Evolutionary conservation across 1,284 basidiomycete species (phyloP).

Genomic region (Phlebopus sp.): DNA sequence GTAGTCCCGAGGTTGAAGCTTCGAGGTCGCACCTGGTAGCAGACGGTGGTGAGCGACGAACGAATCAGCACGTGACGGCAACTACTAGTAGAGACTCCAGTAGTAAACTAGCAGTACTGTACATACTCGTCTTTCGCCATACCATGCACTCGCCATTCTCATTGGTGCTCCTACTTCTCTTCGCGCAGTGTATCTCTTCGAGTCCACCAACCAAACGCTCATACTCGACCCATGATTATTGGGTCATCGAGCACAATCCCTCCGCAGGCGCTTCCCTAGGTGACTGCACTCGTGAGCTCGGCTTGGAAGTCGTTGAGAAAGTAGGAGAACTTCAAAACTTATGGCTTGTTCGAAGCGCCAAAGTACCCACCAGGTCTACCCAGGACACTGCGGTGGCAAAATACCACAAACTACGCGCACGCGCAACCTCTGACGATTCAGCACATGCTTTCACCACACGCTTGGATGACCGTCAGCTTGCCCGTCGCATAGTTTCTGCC

Average conservation of each 20-base stretch:
- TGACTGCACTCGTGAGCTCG: slow-evolving; percentile 61
- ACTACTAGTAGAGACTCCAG: too few species aligned
- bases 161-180: slow-evolving; percentile 35
- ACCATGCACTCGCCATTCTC: slow-evolving; percentile 29
- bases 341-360: slow-evolving; percentile 79
- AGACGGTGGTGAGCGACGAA: too few species aligned
- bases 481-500: slow-evolving; percentile 47
- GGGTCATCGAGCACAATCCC: slow-evolving; percentile 78
- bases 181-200: slow-evolving; percentile 22
- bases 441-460: slow-evolving; percentile 14
- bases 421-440: slow-evolving; percentile 24
- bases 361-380: slow-evolving; percentile 36
- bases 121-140: background rate
- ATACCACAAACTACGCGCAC: slow-evolving; percentile 46
- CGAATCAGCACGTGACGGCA: too few species aligned
- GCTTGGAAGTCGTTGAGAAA: slow-evolving; percentile 84
- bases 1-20: background rate
- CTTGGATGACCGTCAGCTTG: slow-evolving; percentile 21
- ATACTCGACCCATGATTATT: slow-evolving; percentile 88
- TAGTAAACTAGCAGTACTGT: too few species aligned
- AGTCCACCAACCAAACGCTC: slow-evolving; percentile 43
- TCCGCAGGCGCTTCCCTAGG: slow-evolving; percentile 46
- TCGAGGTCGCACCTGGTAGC: too few species aligned
- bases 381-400: slow-evolving; percentile 52
- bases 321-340: slow-evolving; percentile 82